phyloP scores from a whole-genome alignment of 768 basidiomycete genomes.

The Suillus lakei region DNA sequence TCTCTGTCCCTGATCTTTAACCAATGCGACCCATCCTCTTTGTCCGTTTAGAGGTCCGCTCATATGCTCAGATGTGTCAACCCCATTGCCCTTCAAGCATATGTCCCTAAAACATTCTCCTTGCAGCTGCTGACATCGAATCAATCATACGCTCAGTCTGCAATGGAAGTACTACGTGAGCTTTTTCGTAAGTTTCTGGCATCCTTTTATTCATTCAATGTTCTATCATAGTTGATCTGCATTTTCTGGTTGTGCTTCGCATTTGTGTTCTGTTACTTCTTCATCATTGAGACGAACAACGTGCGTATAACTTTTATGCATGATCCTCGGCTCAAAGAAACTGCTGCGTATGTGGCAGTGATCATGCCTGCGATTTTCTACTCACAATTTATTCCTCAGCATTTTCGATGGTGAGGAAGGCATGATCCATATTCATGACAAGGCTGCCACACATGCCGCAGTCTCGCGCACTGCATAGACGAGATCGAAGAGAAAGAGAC shows the following conservation, averaged over 20 bases:
- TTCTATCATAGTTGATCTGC: constrained; percentile 37
- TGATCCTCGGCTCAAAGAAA: constrained; percentile 14
- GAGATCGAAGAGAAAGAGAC: constrained; percentile 9
- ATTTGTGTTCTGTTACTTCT: constrained; percentile 42
- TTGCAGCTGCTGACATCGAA: background rate
- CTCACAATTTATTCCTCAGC: constrained; percentile 5
- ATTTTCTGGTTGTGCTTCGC: constrained; percentile 47
- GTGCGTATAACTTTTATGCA: constrained; percentile 15
- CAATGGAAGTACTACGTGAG: constrained; percentile 54
- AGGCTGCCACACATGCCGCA: constrained; percentile 4
- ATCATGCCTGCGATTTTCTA: background rate
- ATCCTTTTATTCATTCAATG: background rate
- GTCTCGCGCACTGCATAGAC: constrained; percentile 6
- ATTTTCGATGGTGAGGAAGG: constrained; percentile 18
- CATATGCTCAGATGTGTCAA: constrained; percentile 35
- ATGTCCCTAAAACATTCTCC: background rate
- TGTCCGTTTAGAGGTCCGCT: constrained; percentile 25
- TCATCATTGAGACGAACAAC: constrained; percentile 44
- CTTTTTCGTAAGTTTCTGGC: background rate
- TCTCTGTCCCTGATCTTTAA: constrained; percentile 50
- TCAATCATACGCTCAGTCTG: constrained; percentile 25
- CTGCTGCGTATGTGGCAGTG: constrained; percentile 16
- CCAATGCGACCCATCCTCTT: constrained; percentile 37
- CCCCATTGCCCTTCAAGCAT: constrained; percentile 39
- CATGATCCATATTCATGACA: constrained; percentile 1